A percentile compares a stretch with the other conserved stretches of the same genome.
Conservation (phyloP, 1,139 yeast species). For the Meyerozyma athensensis region DNA sequence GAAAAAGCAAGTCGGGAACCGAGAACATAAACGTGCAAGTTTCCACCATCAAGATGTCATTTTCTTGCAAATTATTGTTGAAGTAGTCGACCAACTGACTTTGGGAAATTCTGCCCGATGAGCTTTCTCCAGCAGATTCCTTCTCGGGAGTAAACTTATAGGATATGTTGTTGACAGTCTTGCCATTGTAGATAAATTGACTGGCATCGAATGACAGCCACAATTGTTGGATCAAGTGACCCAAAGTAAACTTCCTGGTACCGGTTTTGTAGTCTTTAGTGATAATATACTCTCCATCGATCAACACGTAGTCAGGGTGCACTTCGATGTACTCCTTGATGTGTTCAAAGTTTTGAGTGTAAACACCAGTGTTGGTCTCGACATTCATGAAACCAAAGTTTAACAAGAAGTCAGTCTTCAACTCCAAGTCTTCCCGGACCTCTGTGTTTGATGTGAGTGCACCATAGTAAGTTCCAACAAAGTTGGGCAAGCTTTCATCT, state of each 20-base stretch:
- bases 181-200: constrained; percentile 8
- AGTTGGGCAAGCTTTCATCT: constrained; percentile 56
- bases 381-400: constrained; percentile 44
- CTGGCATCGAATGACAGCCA: constrained; percentile 8
- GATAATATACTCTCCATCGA: constrained; percentile 21
- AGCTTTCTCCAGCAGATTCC: neutral
- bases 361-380: constrained; percentile 7
- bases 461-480: constrained; percentile 65
- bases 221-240: constrained; percentile 12
- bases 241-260: constrained; percentile 13
- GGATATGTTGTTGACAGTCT: constrained; percentile 8
- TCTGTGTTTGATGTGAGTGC: constrained; percentile 18
- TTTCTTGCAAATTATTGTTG: constrained; percentile 41
- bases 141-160: constrained; percentile 7
- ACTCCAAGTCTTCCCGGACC: constrained; percentile 25
- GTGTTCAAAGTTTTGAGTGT: constrained; percentile 18
- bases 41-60: constrained; percentile 68
- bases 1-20: constrained; percentile 57
- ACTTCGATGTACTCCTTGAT: constrained; percentile 24
- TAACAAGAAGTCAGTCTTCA: constrained; percentile 43
- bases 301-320: constrained; percentile 31
- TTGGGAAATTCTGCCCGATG: constrained; percentile 11
- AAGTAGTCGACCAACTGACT: constrained; percentile 26
- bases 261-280: constrained; percentile 18
- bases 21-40: constrained; percentile 79